Evolutionary conservation across 495 filamentous ascomycete genomes (phyloP).

Genomic region (Aspergillus sparsus): DNA sequence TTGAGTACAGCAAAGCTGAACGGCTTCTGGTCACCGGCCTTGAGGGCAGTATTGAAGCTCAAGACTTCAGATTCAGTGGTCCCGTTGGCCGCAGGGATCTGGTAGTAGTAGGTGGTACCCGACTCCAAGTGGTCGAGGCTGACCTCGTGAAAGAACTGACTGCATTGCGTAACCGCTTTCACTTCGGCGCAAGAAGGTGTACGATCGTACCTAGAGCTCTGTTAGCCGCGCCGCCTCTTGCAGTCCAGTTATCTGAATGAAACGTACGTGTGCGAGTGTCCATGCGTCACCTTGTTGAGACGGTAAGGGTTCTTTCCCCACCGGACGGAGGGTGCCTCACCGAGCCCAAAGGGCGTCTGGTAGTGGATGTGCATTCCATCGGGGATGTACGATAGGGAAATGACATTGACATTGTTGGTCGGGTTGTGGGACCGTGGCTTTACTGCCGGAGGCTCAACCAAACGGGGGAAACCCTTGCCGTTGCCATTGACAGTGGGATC

Average conservation of each 20-base stretch:
- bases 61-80: constrained; percentile 32
- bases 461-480: constrained; percentile 52
- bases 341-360: constrained; percentile 56
- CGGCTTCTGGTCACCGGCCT: constrained; percentile 37
- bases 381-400: constrained; percentile 50
- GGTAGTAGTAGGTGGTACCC: constrained; percentile 20
- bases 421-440: constrained; percentile 41
- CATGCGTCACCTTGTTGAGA: constrained; percentile 37
- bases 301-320: constrained; percentile 38
- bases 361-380: constrained; percentile 54
- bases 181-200: constrained; percentile 52
- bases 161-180: constrained; percentile 50
- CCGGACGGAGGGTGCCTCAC: constrained; percentile 38
- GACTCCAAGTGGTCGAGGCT: constrained; percentile 31
- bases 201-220: constrained; percentile 42
- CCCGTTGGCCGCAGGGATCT: constrained; percentile 26
- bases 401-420: constrained; percentile 57
- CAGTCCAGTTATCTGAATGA: too few species aligned
- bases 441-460: constrained; percentile 57
- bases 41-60: constrained; percentile 44
- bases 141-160: constrained; percentile 50
- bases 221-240: too few species aligned
- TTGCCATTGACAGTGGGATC: constrained; percentile 52
- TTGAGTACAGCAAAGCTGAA: constrained; percentile 46
- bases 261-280: constrained; percentile 38